Evolutionary conservation across 2,329 filamentous ascomycete genomes (phyloP).

Genomic region (Fusarium verticillioides): DNA sequence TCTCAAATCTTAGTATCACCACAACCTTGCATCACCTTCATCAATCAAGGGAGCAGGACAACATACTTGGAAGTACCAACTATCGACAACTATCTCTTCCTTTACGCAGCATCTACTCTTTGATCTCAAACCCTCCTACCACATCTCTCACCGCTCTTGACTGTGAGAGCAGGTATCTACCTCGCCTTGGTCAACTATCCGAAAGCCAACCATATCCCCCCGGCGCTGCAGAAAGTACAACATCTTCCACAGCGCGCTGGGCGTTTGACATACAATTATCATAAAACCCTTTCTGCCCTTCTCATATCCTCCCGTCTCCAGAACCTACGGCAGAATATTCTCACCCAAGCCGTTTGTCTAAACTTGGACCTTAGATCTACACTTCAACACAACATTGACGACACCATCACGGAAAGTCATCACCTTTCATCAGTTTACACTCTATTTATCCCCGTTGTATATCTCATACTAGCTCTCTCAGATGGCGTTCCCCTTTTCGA

Average conservation of each 20-base stretch:
- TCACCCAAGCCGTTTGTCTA: too few relatives aligned
- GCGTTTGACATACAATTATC: background rate
- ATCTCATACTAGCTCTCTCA: background rate
- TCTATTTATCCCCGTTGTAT: background rate
- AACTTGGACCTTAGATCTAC: background rate
- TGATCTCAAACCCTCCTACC: background rate
- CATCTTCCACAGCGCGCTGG: background rate
- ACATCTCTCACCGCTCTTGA: background rate
- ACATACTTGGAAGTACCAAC: background rate
- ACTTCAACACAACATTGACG: too few relatives aligned
- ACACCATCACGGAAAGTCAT: background rate
- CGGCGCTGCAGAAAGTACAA: background rate
- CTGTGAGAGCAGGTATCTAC: background rate
- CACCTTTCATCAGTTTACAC: too few relatives aligned
- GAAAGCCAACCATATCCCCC: background rate
- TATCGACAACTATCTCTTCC: background rate
- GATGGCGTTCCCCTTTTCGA: background rate
- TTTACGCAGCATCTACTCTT: background rate
- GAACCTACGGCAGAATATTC: background rate
- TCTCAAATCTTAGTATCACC: background rate
- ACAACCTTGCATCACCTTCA: rapidly evolving
- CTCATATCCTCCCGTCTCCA: background rate
- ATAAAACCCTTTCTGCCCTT: background rate
- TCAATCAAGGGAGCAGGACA: rapidly evolving
- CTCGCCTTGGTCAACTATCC: background rate